A percentile compares a stretch with the other conserved stretches of the same genome.
Evolutionary conservation across 495 filamentous ascomycete genomes (phyloP).

Genomic region (Neurospora sp.): DNA sequence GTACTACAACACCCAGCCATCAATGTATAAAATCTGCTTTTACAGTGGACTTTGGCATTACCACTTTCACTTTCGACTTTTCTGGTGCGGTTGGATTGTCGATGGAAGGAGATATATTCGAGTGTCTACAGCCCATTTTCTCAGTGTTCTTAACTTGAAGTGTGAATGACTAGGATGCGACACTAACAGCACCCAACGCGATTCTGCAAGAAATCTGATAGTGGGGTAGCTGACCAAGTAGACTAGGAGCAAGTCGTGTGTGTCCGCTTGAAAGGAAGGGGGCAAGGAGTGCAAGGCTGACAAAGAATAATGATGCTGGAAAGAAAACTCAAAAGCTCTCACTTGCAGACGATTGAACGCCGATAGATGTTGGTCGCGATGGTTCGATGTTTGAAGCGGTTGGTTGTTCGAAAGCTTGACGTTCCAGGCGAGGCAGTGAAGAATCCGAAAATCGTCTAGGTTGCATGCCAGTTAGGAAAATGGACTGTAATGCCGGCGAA

Average conservation of each 20-base stretch:
- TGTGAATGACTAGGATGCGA: not conserved
- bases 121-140: not conserved
- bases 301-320: not conserved
- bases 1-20: not conserved
- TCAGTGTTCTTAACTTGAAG: not conserved
- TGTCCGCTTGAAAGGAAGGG: not conserved
- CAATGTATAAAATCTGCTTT: not conserved
- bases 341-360: too few species aligned
- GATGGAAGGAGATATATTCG: not conserved
- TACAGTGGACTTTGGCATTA: too few species aligned
- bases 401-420: too few species aligned
- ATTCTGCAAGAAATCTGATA: not conserved
- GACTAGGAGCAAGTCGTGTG: not conserved
- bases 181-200: not conserved
- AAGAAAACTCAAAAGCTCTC: too few species aligned
- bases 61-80: not conserved
- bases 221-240: not conserved
- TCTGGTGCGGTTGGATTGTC: not conserved
- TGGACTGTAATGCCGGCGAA: too few species aligned
- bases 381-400: too few species aligned
- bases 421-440: too few species aligned
- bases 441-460: too few species aligned
- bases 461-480: too few species aligned
- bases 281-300: not conserved
- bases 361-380: too few species aligned